Conservation (phyloP, 208 protist genomes). For the Crithidia mellificae region DNA sequence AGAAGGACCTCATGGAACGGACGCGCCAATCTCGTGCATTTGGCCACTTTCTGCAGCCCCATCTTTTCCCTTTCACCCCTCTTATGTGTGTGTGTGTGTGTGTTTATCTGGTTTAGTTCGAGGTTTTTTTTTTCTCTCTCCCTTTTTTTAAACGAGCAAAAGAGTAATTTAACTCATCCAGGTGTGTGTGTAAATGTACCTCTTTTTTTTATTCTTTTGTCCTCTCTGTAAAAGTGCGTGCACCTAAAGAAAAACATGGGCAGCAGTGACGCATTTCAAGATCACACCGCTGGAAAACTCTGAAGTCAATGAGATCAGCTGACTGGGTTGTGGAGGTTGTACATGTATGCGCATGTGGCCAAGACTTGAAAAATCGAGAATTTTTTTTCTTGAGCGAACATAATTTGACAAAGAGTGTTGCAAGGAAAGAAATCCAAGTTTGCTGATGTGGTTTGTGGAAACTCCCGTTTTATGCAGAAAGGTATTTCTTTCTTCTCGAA, state of each 20-base stretch:
- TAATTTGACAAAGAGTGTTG: too few relatives aligned
- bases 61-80: neutral
- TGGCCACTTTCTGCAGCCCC: neutral
- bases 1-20: neutral
- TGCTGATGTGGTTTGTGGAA: too few relatives aligned
- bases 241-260: neutral
- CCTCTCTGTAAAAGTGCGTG: neutral
- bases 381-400: neutral
- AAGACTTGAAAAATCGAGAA: neutral
- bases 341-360: neutral
- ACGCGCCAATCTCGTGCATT: neutral
- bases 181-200: neutral
- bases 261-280: neutral
- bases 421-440: too few relatives aligned
- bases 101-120: neutral
- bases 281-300: neutral
- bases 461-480: too few relatives aligned
- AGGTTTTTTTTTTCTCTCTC: conserved; percentile 1
- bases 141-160: neutral
- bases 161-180: neutral
- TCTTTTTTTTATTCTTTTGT: too few relatives aligned
- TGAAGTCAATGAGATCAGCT: conserved; percentile 1
- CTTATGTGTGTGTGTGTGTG: neutral
- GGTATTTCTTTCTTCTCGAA: too few relatives aligned
- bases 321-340: neutral